These are phyloP conservation scores for Sporothrix luriei DNA, from an alignment of 2,329 filamentous ascomycete species.

Conservation along the genomic window DNA sequence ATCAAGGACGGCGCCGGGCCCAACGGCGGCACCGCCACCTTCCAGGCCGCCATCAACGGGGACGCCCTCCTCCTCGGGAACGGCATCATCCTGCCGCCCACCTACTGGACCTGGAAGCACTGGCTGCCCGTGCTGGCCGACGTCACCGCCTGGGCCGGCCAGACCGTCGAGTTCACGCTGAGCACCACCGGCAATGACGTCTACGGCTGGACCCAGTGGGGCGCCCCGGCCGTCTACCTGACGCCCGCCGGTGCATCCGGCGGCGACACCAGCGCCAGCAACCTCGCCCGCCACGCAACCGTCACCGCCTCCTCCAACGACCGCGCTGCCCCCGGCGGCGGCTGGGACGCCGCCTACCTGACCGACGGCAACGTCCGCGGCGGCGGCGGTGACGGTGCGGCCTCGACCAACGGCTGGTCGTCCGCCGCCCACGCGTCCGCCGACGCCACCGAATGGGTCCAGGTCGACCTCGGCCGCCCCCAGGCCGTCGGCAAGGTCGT, in stretches of 20 bases:
- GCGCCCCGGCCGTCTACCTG: slow-evolving; percentile 13
- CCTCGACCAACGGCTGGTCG: slow-evolving; percentile 6
- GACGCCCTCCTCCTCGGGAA: neutral
- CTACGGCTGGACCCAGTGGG: slow-evolving; percentile 24
- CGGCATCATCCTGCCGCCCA: slow-evolving; percentile 14
- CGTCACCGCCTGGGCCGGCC: slow-evolving; percentile 16
- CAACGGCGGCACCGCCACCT: slow-evolving; percentile 15
- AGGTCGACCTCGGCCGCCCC: slow-evolving; percentile 17
- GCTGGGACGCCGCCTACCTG: slow-evolving; percentile 7
- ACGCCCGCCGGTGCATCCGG: neutral
- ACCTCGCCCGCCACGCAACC: neutral
- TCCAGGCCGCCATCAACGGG: slow-evolving; percentile 17
- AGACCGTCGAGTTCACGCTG: neutral
- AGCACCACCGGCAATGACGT: neutral
- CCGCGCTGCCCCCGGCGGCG: neutral
- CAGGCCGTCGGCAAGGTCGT: slow-evolving; percentile 16
- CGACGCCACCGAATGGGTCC: neutral
- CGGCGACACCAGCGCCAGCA: slow-evolving; percentile 4
- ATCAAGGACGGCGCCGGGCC: slow-evolving; percentile 15
- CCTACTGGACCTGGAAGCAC: slow-evolving; percentile 25
- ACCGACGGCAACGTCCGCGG: slow-evolving; percentile 23
- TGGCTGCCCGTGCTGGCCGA: slow-evolving; percentile 21
- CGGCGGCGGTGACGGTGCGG: neutral
- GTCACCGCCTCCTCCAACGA: slow-evolving; percentile 11
- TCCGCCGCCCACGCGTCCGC: neutral